phyloP scores from a whole-genome alignment of 306 rosid genomes.

The Prinsepia uniflora region DNA sequence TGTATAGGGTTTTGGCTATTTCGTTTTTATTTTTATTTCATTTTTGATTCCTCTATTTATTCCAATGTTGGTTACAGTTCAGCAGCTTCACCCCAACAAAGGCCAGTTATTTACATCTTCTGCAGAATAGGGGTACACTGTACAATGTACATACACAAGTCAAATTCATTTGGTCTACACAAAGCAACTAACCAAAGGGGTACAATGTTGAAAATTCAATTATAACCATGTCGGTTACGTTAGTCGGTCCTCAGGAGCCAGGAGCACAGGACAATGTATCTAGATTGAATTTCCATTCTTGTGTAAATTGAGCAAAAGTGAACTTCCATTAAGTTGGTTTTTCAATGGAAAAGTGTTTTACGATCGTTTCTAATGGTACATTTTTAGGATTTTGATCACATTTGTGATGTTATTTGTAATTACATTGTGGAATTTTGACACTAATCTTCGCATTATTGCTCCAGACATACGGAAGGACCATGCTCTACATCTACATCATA shows the following conservation, averaged over 20 bases:
- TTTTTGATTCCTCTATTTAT: not conserved
- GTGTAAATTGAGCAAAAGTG: too few relatives aligned
- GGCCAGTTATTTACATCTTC: not conserved
- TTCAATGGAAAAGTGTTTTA: not conserved
- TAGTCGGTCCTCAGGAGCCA: too few relatives aligned
- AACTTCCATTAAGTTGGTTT: not conserved
- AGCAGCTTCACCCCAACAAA: not conserved
- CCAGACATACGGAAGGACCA: conserved; percentile 38
- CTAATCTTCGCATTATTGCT: conserved; percentile 25
- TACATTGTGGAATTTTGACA: too few relatives aligned
- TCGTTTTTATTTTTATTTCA: not conserved
- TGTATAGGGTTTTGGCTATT: not conserved
- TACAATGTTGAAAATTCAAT: too few relatives aligned
- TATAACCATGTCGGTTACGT: too few relatives aligned
- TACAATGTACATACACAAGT: not conserved
- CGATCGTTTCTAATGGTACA: too few relatives aligned
- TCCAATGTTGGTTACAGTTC: not conserved
- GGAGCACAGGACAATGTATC: too few relatives aligned
- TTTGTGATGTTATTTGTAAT: too few relatives aligned
- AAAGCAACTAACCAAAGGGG: too few relatives aligned
- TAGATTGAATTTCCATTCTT: too few relatives aligned
- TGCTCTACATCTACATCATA: conserved; percentile 27
- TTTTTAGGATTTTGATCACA: too few relatives aligned
- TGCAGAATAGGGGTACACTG: not conserved
- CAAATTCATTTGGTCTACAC: not conserved